Base-by-base conservation (phyloP, 345 rosid species). In the Conringia planisiliqua region DNA sequence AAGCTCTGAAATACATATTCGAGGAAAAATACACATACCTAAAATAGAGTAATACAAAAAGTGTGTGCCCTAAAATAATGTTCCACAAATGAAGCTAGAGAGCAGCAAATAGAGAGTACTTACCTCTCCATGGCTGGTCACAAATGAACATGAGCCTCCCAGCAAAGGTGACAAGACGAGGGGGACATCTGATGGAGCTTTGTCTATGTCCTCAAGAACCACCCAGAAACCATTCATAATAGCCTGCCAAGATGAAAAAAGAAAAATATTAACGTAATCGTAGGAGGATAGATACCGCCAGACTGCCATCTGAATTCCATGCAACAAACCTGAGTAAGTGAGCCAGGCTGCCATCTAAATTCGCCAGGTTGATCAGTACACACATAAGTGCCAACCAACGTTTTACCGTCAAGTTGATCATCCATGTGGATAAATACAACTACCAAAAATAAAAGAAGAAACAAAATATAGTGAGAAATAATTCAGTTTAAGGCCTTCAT, bases 301-400 rank as follows among this genome's bases (percentile, higher is more conserved):
- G 68, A 55, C 55, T 60, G 27, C 57, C 61, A 66, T 59, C 69
- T 55, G 43, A 55, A 29, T 64, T 67, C 4, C 47, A 47, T 59
- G 46, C 73, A 64, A 79, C 77, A 85, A 74, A 94, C 99, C 96
- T 95, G 99, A 32, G 90, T 86, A 73, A 92, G 93, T 14, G 97
- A 87, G 32, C 99, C 99, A 72, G 91, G 97, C 72, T 91, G 99
- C 99, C 99, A 95, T 82, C 79, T 88, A 83, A 95, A 92, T 83
- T 91, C 97, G 62, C 97, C 99, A 68, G 97, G 97, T 87, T 87
- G 88, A 76, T 95, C 97, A 59, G 93, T 82, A 82, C 95, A 95
- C 57, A 90, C 97, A 76, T 89, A 95, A 73, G 86, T 89, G 54
- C 99, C 99, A 74, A 92, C 79, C 86, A 95, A 79, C 14, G 96